These are phyloP conservation scores for Alternaria alternata DNA, from an alignment of 2,329 filamentous ascomycete genomes.

Conservation along the genomic window DNA sequence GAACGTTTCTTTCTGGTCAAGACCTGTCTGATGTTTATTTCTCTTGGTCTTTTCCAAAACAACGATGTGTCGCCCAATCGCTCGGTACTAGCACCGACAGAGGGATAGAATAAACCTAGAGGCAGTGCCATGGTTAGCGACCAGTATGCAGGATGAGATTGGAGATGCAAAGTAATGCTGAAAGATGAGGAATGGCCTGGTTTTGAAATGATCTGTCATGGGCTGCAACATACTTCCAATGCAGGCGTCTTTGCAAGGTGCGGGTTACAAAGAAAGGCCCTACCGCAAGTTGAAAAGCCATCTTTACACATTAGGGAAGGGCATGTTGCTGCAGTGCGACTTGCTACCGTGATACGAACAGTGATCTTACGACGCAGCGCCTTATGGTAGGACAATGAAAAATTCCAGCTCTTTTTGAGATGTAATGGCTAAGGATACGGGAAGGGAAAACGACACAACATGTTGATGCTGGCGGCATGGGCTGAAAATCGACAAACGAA, in stretches of 20 bases:
- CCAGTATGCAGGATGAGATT: conserved; percentile 23
- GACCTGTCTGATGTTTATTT: conserved; percentile 39
- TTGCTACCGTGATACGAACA: conserved; percentile 39
- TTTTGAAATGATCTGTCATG: conserved; percentile 44
- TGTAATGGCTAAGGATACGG: not conserved
- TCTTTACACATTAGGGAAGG: conserved; percentile 40
- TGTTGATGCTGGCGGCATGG: conserved; percentile 14
- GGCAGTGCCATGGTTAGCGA: conserved; percentile 52
- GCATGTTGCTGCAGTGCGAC: conserved; percentile 48
- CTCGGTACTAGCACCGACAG: conserved; percentile 46
- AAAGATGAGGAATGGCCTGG: conserved; percentile 36
- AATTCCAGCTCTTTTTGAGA: conserved; percentile 15
- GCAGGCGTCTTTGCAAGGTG: conserved; percentile 44
- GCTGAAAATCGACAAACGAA: conserved; percentile 22
- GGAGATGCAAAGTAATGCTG: conserved; percentile 31
- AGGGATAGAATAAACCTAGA: conserved; percentile 50
- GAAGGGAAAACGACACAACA: not conserved
- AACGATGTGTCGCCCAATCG: conserved; percentile 41
- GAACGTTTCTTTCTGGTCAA: conserved; percentile 39
- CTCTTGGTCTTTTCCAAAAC: conserved; percentile 46
- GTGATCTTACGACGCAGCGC: conserved; percentile 39
- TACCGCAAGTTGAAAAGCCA: conserved; percentile 37
- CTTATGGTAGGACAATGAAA: conserved; percentile 30
- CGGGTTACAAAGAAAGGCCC: conserved; percentile 35
- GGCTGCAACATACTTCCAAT: conserved; percentile 40